These are phyloP conservation scores for Penicillium italicum DNA, from an alignment of 2,329 filamentous ascomycete species.

Conservation along the genomic window DNA sequence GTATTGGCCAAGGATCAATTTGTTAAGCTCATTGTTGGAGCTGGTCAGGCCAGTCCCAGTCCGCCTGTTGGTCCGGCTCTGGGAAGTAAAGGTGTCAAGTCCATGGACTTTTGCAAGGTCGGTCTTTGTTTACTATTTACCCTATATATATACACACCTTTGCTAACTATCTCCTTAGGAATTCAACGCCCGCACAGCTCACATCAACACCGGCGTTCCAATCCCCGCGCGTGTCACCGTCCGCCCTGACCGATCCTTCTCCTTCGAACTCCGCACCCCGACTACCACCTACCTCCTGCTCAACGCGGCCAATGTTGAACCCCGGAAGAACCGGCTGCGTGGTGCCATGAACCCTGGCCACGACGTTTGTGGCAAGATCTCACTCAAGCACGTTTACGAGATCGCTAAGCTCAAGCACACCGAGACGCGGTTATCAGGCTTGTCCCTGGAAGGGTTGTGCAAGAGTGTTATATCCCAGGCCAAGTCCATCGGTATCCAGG, in stretches of 20 bases:
- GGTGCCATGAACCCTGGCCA: conserved; percentile 72
- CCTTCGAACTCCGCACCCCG: conserved; percentile 89
- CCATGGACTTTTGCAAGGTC: conserved; percentile 99
- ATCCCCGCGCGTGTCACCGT: conserved; percentile 89
- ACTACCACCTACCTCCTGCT: conserved; percentile 89
- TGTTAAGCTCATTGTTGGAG: conserved; percentile 96
- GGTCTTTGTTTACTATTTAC: conserved; percentile 14
- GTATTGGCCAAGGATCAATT: conserved; percentile 63
- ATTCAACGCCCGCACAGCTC: conserved; percentile 90
- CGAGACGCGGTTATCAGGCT: conserved; percentile 68
- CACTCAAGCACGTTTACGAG: conserved; percentile 93
- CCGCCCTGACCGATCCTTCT: conserved; percentile 86
- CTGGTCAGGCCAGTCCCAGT: conserved; percentile 89
- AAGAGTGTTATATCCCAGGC: conserved; percentile 70
- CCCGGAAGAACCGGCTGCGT: conserved; percentile 67
- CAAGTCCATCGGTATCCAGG: conserved; percentile 69
- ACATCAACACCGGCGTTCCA: conserved; percentile 77
- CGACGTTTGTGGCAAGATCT: conserved; percentile 78
- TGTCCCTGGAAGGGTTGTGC: conserved; percentile 68
- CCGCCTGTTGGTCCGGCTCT: conserved; percentile 94
- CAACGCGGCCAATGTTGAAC: conserved; percentile 71
- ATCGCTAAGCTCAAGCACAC: conserved; percentile 94
- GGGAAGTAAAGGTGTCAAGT: conserved; percentile 96
- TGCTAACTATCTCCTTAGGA: conserved; percentile 57
- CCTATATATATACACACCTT: too few species aligned